phyloP scores from a whole-genome alignment of 148 eudicot species.

The Vaccinium macrocarpon region DNA sequence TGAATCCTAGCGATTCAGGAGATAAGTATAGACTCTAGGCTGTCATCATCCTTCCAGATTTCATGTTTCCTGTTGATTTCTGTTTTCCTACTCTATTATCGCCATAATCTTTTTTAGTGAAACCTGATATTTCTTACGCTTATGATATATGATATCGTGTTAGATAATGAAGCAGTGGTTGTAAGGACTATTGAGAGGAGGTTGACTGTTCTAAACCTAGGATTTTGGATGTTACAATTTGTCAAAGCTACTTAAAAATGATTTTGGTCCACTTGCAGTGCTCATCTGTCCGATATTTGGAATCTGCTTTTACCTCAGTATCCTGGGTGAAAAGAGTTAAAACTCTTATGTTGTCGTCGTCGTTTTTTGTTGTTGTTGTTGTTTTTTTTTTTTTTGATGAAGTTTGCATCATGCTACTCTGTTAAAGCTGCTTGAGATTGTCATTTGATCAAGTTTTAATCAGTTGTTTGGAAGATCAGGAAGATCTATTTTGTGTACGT shows the following conservation, averaged over 20 bases:
- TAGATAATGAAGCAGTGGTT: neutral
- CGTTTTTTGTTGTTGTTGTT: too few relatives aligned
- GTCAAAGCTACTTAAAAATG: neutral
- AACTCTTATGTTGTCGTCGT: neutral
- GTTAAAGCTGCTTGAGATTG: conserved; percentile 9
- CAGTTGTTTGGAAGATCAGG: neutral
- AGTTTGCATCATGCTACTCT: neutral
- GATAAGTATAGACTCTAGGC: neutral
- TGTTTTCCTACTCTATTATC: neutral
- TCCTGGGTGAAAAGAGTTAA: neutral
- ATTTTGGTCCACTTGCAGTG: neutral
- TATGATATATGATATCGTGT: neutral
- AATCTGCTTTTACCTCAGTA: neutral
- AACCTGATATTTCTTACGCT: neutral
- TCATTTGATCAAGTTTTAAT: neutral
- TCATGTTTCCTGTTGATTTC: neutral
- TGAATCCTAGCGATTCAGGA: neutral
- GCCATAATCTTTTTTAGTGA: neutral
- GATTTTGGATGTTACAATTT: neutral
- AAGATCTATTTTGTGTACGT: neutral
- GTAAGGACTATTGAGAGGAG: neutral
- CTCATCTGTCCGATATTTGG: neutral
- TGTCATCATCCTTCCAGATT: neutral
- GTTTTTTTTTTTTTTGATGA: neutral
- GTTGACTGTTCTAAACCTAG: neutral